Percentiles rank a stretch among this genome's conserved stretches.
Conservation (phyloP, 1,284 basidiomycete genomes). For the Cutaneotrichosporon dermatis region DNA sequence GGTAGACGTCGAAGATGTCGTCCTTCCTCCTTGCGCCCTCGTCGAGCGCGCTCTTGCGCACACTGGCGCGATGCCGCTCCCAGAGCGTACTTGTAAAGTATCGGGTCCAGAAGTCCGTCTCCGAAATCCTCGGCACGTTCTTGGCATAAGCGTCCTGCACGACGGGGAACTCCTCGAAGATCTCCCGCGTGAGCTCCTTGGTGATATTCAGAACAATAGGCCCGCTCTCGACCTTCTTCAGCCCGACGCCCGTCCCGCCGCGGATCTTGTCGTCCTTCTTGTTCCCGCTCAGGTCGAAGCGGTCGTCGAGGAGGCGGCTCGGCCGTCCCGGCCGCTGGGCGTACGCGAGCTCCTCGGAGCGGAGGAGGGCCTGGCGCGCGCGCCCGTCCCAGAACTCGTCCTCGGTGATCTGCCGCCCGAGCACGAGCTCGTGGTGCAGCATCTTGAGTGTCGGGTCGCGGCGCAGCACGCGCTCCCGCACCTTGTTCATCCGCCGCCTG, state of each 20-base stretch:
- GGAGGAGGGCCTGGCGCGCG: slow-evolving; percentile 67
- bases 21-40: slow-evolving; percentile 84
- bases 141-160: slow-evolving; percentile 87
- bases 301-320: slow-evolving; percentile 82
- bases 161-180: slow-evolving; percentile 96
- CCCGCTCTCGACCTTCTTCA: slow-evolving; percentile 54
- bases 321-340: slow-evolving; percentile 73
- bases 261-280: slow-evolving; percentile 27
- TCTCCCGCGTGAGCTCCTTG: slow-evolving; percentile 85
- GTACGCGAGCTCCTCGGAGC: slow-evolving; percentile 58
- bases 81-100: slow-evolving; percentile 95
- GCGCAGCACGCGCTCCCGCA: slow-evolving; percentile 66
- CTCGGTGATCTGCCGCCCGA: slow-evolving; percentile 77
- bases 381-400: slow-evolving; percentile 87
- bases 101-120: slow-evolving; percentile 90
- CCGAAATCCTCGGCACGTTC: slow-evolving; percentile 76
- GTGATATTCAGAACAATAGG: slow-evolving; percentile 65
- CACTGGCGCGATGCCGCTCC: slow-evolving; percentile 88
- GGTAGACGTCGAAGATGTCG: slow-evolving; percentile 89
- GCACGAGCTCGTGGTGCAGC: slow-evolving; percentile 79
- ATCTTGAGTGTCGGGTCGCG: slow-evolving; percentile 68
- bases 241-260: slow-evolving; percentile 42
- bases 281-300: slow-evolving; percentile 60
- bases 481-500: slow-evolving; percentile 51
- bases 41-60: slow-evolving; percentile 56